Evolutionary conservation across 179 eudicot species (phyloP), one percentile per base, ranked within the genome.

Genomic region (Silene coronaria): DNA sequence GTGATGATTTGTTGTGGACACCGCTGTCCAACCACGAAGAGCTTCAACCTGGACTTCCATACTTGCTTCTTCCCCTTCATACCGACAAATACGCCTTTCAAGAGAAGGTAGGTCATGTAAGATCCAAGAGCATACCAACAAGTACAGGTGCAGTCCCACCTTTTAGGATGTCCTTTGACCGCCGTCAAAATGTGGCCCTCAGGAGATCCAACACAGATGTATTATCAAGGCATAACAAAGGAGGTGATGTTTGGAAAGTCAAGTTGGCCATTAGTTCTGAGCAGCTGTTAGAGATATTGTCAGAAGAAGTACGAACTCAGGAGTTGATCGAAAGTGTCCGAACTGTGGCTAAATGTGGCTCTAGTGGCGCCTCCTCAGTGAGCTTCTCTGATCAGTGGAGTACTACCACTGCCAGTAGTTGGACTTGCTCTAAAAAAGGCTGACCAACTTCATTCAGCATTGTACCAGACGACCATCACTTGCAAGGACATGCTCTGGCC

Each of bases 331-430:
- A 91, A 73, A 88, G 89, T 32, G 96, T 86, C 2, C 85, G 98
- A 72, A 90, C 97, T 0, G 98, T 91, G n/a, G 98, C 98, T 2
- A 93, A 90, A 68, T 93, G 97, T 78, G 92, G 97, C 2, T 82
- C 77, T 24, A 59, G 81, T 57, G 80, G 84, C 16, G 72, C 82
- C 10, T 78, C 87, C 0, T 82, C 90, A 0, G 26, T 76, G 28
- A 85, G 81, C 19, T 82, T 79, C 75, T 87, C 95, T 7, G 98
- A 91, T 80, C 90, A 92, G 32, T 91, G 94, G 96, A 88, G 92
- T 77, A 78, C 45, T 38, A 38, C 45, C 45, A 7, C 84, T 12
- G 85, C 90, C 38, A 87, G 90, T 66, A 82, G 81, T 69, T 84
- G 87, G 76, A 83, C 81, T 65, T 82, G 83, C 46, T 87, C 86